Percentiles rank a stretch among this genome's conserved stretches.
phyloP scores from a whole-genome alignment of 2,329 filamentous ascomycete genomes.

The Massarina eburnea region DNA sequence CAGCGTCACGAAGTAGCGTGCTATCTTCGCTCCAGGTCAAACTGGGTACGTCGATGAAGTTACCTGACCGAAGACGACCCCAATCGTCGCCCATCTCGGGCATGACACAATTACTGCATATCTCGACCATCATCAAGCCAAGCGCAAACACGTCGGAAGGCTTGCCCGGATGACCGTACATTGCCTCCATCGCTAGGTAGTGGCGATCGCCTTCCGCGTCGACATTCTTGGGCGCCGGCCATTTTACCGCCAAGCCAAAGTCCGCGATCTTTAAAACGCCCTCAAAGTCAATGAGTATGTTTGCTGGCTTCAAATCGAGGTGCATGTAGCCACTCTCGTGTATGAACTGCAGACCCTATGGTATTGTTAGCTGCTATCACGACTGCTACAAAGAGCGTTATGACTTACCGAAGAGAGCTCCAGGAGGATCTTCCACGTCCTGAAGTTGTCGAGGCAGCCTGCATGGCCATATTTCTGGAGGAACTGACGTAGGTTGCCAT shows the following conservation, averaged over 20 bases:
- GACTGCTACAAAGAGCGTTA: background rate
- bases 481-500: conserved; percentile 86
- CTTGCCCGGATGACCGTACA: conserved; percentile 83
- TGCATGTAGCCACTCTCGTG: conserved; percentile 87
- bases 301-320: conserved; percentile 82
- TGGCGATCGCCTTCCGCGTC: conserved; percentile 94
- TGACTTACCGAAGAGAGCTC: conserved; percentile 76
- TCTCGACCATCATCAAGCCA: conserved; percentile 91
- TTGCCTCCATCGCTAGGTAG: conserved; percentile 92
- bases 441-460: conserved; percentile 90
- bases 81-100: conserved; percentile 91
- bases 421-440: conserved; percentile 96
- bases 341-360: conserved; percentile 82
- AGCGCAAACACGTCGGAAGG: conserved; percentile 92
- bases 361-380: conserved; percentile 23
- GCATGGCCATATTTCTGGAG: conserved; percentile 79
- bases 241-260: conserved; percentile 78
- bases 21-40: conserved; percentile 78
- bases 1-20: conserved; percentile 70
- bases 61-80: conserved; percentile 85
- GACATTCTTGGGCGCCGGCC: conserved; percentile 74
- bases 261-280: conserved; percentile 83
- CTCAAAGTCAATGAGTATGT: conserved; percentile 79
- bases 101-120: conserved; percentile 88
- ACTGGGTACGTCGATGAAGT: conserved; percentile 80